Base-by-base conservation (phyloP, 73 alveolate genomes). In the Blepharisma stoltei region DNA sequence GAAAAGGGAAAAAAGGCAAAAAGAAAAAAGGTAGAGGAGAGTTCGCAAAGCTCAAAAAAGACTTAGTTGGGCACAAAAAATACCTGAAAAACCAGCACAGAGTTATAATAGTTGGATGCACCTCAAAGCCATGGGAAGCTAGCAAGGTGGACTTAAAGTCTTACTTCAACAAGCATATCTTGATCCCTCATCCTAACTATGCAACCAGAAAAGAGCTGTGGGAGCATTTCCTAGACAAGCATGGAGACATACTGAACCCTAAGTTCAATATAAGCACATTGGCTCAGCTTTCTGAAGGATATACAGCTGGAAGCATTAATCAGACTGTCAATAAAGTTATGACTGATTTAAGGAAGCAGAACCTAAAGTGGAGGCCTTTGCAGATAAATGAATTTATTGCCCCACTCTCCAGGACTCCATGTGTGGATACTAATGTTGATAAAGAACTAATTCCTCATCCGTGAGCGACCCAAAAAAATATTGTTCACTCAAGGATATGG, bases 231-330 rank as follows among this genome's bases (percentile, higher is more conserved):
- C 86, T 92, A 76, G 89, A 70, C 77, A 54, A 84, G 54, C 67
- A 79, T 55, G 92, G 89, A 21, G 93, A 90, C 11, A 71, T 54
- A 41, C 77, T 90, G 53, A 88, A 76, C 20, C 91, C 89, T 14
- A 89, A 87, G 21, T 92, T 92, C 90, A 93, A 91, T 14, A 80
- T 92, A 7, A 83, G 89, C 43, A 87, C 96, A 0, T 83, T 90
- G n/a, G 94, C 98, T 41, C 98, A 92, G 53, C 77, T 92, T 44
- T 87, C 96, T 41, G 91, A 71, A 32, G 95, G 95, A 38, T 92
- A 88, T 77, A 75, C 97, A 4, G 93, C 94, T 27, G 97, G 97
- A 44, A 55, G 89, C 37, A 79, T 92, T 48, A 79, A 90, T n/a
- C 78, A 82, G 79, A 83, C 93, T 9, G 71, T 89, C 54, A 86